Percentiles rank a stretch among this genome's conserved stretches.
Evolutionary conservation across 805 yeast species (phyloP).

Genomic region (Saturnispora serradocipensis): DNA sequence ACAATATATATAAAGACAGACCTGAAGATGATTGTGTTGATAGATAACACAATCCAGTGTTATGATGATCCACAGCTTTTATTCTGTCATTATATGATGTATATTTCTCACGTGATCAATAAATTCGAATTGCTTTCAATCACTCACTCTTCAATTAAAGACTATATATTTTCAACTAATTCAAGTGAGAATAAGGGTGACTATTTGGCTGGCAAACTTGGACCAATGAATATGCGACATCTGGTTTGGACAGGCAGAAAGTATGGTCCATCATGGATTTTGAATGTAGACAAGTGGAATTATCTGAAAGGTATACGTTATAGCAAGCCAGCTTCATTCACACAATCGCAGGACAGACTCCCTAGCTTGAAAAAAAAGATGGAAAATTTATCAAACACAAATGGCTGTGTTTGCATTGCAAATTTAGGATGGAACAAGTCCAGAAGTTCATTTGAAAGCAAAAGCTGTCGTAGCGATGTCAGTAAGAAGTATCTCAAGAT

Average conservation of each 20-base stretch:
- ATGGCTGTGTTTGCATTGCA: neutral
- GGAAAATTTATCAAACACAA: neutral
- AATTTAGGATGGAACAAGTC: neutral
- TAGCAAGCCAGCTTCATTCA: neutral
- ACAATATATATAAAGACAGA: neutral
- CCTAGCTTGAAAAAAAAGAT: neutral
- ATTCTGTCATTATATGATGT: conserved; percentile 10
- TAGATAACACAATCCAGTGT: conserved; percentile 1
- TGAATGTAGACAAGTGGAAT: conserved; percentile 9
- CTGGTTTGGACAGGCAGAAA: conserved; percentile 11
- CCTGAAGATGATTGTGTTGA: neutral
- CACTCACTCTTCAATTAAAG: conserved; percentile 5
- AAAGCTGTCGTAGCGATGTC: neutral
- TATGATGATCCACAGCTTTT: conserved; percentile 10
- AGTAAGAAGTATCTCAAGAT: neutral
- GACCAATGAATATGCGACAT: conserved; percentile 15
- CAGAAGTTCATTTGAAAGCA: neutral
- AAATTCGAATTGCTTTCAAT: conserved; percentile 6
- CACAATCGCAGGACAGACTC: neutral
- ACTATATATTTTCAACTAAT: conserved; percentile 15
- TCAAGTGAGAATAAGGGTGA: conserved; percentile 13
- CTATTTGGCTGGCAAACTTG: conserved; percentile 20
- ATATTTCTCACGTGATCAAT: conserved; percentile 4
- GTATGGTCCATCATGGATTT: conserved; percentile 18
- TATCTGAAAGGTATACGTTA: neutral